Evolutionary conservation across 2,329 filamentous ascomycete genomes (phyloP).

Genomic region (Cryphonectria parasitica): DNA sequence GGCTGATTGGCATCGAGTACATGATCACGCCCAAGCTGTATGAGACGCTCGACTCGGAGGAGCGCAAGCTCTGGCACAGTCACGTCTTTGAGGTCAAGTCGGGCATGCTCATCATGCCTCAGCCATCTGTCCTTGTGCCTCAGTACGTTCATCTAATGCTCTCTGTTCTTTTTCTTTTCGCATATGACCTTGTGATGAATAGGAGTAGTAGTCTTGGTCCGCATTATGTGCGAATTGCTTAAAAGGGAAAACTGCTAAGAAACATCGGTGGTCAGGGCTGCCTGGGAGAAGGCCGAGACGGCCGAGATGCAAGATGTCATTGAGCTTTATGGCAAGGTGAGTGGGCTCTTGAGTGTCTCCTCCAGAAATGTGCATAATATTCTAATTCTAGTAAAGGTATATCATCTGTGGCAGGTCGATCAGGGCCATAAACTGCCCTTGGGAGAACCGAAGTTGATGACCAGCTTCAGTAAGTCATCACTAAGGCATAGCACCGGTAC

Average conservation of each 20-base stretch:
- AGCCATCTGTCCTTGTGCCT: conserved; percentile 55
- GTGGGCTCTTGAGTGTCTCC: not conserved
- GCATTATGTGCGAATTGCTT: not conserved
- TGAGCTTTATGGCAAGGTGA: conserved; percentile 72
- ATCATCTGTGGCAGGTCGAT: conserved; percentile 87
- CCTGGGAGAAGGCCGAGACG: conserved; percentile 78
- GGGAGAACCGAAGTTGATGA: conserved; percentile 59
- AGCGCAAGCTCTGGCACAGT: conserved; percentile 81
- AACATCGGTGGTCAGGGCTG: conserved; percentile 36
- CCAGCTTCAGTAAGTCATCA: conserved; percentile 48
- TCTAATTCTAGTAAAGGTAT: conserved; percentile 47
- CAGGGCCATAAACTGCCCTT: conserved; percentile 63
- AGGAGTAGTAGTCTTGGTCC: not conserved
- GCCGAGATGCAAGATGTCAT: conserved; percentile 79
- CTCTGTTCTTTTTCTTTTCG: no score
- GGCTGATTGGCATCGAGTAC: conserved; percentile 85
- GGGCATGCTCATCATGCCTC: conserved; percentile 80
- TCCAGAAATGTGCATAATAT: not conserved
- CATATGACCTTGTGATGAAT: not conserved
- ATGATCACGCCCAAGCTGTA: conserved; percentile 78
- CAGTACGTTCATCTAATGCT: conserved; percentile 33
- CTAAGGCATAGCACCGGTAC: not conserved
- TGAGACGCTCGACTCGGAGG: conserved; percentile 64
- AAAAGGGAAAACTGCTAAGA: not conserved
- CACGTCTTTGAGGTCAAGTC: conserved; percentile 75